phyloP scores from a whole-genome alignment of 2,329 filamentous ascomycete genomes.

The Botrytis aclada region DNA sequence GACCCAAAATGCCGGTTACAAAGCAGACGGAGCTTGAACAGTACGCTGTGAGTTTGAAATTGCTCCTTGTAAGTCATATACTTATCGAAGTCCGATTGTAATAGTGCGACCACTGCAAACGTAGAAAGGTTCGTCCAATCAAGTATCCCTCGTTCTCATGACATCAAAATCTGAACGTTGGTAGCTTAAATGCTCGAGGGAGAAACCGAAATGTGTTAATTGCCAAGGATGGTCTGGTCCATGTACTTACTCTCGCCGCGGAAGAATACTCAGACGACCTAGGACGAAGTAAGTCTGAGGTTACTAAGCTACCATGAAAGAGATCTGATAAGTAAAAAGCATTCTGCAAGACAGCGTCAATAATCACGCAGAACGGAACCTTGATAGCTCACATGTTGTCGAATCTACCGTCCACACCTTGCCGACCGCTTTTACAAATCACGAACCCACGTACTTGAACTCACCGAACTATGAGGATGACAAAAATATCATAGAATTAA shows the following conservation, averaged over 20 bases:
- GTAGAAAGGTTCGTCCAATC: background rate
- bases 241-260: slow-evolving; percentile 24
- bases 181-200: slow-evolving; percentile 22
- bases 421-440: background rate
- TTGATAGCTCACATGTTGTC: background rate
- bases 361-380: background rate
- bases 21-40: background rate
- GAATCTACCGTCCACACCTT: background rate
- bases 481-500: background rate
- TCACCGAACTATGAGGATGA: background rate
- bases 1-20: background rate
- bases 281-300: slow-evolving; percentile 14
- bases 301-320: background rate
- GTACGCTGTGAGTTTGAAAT: background rate
- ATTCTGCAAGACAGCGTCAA: background rate
- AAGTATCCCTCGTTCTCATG: background rate
- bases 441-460: background rate
- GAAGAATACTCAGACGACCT: slow-evolving; percentile 17
- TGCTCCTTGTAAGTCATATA: background rate
- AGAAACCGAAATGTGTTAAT: slow-evolving; percentile 21
- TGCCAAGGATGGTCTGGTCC: slow-evolving; percentile 17
- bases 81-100: background rate
- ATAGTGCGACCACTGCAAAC: slow-evolving; percentile 6
- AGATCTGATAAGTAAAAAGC: background rate
- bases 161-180: background rate